Conservation (phyloP, 805 yeast genomes). For the Kregervanrija pseudodelftensis region DNA sequence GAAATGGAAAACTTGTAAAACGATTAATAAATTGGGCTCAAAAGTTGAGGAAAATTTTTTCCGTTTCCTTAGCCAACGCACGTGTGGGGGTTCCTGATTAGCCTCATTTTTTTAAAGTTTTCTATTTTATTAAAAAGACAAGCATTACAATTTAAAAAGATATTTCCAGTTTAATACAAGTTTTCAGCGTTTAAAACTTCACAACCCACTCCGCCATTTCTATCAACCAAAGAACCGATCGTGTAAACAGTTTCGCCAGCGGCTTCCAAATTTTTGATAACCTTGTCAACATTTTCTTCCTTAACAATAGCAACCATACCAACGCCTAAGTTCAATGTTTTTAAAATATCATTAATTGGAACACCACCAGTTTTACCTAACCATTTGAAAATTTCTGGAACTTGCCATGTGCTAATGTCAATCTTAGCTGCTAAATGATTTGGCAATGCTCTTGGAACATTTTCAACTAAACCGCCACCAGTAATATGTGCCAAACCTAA, state of each 20-base stretch:
- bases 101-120: not conserved
- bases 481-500: slow-evolving; percentile 95
- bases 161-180: slow-evolving; percentile 25
- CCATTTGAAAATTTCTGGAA: slow-evolving; percentile 91
- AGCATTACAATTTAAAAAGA: not conserved
- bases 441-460: slow-evolving; percentile 93
- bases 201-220: slow-evolving; percentile 51
- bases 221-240: slow-evolving; percentile 52
- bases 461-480: slow-evolving; percentile 97
- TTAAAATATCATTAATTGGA: slow-evolving; percentile 74
- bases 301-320: slow-evolving; percentile 92
- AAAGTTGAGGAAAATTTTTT: too few relatives aligned
- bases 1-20: too few relatives aligned
- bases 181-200: slow-evolving; percentile 44
- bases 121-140: slow-evolving; percentile 1
- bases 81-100: too few relatives aligned
- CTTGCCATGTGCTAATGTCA: slow-evolving; percentile 74
- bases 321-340: slow-evolving; percentile 92
- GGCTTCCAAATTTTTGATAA: slow-evolving; percentile 43
- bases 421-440: slow-evolving; percentile 68
- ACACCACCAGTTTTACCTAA: slow-evolving; percentile 87
- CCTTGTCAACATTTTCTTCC: slow-evolving; percentile 53
- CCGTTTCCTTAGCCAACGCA: too few relatives aligned
- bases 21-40: too few relatives aligned
- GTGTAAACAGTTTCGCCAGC: slow-evolving; percentile 71